Conservation (phyloP, 2,329 filamentous ascomycete species). For the Talaromyces pinophilus region DNA sequence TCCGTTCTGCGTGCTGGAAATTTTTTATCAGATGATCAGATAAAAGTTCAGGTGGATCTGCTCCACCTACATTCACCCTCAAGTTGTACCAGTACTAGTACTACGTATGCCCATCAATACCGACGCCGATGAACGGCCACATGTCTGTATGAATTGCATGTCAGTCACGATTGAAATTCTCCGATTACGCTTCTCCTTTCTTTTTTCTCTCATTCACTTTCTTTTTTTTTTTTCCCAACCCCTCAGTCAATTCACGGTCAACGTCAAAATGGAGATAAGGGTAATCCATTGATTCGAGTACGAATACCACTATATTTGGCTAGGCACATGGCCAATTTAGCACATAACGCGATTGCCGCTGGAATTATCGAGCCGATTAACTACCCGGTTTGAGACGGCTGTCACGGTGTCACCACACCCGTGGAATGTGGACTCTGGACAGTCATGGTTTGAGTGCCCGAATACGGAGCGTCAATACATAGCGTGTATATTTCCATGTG, state of each 20-base stretch:
- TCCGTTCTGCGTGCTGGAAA: neutral
- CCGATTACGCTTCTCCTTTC: neutral
- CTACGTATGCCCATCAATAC: neutral
- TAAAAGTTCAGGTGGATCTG: constrained; percentile 1
- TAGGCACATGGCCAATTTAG: neutral
- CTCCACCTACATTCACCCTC: neutral
- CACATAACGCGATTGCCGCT: constrained; percentile 15
- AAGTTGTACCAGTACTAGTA: neutral
- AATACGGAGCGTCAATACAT: neutral
- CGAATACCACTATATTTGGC: too few relatives aligned
- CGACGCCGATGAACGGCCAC: constrained; percentile 4
- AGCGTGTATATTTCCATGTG: neutral
- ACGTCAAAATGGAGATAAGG: neutral
- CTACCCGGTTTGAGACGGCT: neutral
- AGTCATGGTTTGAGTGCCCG: neutral
- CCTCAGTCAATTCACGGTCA: neutral
- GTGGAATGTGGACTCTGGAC: neutral
- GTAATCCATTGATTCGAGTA: neutral
- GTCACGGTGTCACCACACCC: too few relatives aligned
- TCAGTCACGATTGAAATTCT: neutral
- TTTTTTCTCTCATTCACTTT: neutral
- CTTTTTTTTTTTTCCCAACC: neutral
- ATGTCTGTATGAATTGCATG: neutral
- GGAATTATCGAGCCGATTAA: neutral
- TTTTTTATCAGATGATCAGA: constrained; percentile 19